Evolutionary conservation across 2,329 filamentous ascomycete species (phyloP).

Genomic region (Fusarium globosum): DNA sequence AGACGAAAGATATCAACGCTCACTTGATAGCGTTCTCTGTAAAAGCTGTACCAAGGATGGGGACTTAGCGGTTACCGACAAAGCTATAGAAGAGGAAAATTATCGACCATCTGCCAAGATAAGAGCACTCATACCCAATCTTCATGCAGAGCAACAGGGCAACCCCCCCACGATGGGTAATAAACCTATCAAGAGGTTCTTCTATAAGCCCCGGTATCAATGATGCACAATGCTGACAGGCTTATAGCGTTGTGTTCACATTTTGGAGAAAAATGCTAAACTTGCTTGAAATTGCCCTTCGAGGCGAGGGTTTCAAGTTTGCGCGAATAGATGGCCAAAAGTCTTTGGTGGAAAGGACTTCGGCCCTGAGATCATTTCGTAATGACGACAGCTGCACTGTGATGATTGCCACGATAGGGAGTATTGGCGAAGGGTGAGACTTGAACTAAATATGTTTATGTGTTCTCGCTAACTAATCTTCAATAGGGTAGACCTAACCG

Average conservation of each 20-base stretch:
- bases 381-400: too few relatives aligned
- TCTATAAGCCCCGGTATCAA: rapidly evolving
- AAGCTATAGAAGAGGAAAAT: rapidly evolving
- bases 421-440: too few relatives aligned
- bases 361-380: rapidly evolving
- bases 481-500: too few relatives aligned
- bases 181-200: neutral
- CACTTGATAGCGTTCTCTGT: neutral
- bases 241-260: rapidly evolving
- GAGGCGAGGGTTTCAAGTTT: too few relatives aligned
- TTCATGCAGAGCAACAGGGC: rapidly evolving
- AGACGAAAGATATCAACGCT: rapidly evolving
- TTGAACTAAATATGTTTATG: too few relatives aligned
- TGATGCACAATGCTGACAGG: rapidly evolving
- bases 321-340: too few relatives aligned
- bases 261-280: too few relatives aligned
- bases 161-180: rapidly evolving
- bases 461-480: too few relatives aligned
- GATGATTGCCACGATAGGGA: too few relatives aligned
- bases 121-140: neutral
- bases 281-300: too few relatives aligned
- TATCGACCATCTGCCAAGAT: neutral
- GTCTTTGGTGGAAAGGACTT: too few relatives aligned
- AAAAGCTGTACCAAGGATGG: neutral
- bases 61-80: rapidly evolving